Conservation (phyloP, 2,329 filamentous ascomycete genomes). For the Colletotrichum acutatum region DNA sequence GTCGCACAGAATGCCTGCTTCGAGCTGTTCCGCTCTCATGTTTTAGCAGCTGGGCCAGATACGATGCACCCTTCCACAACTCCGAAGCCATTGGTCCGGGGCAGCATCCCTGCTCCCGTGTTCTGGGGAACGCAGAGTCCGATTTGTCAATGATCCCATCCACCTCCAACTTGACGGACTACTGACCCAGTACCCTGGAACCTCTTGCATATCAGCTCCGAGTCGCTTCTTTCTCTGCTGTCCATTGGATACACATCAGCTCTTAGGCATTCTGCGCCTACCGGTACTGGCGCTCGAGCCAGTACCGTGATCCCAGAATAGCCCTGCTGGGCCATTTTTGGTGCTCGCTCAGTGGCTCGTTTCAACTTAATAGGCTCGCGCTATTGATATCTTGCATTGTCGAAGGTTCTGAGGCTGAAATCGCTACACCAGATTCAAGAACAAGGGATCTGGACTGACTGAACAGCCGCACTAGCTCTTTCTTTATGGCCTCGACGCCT, state of each 20-base stretch:
- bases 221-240: not conserved
- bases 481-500: not conserved
- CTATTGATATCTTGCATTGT: conserved; percentile 3
- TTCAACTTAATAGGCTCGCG: conserved; percentile 5
- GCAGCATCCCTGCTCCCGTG: conserved; percentile 1
- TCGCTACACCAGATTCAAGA: conserved; percentile 6
- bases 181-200: conserved; percentile 7
- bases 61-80: not conserved
- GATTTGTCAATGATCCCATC: not conserved
- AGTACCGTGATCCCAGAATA: conserved; percentile 17
- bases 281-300: conserved; percentile 16
- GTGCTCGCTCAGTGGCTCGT: not conserved
- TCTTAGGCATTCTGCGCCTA: not conserved
- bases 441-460: conserved; percentile 1
- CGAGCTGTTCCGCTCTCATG: not conserved
- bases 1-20: not conserved
- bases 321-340: not conserved
- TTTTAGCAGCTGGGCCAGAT: not conserved
- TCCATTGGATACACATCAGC: not conserved
- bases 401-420: conserved; percentile 15
- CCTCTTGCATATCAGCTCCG: conserved; percentile 6
- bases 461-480: not conserved
- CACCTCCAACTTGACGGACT: not conserved
- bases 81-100: conserved; percentile 2
- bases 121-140: too few species aligned